Percentiles rank a stretch among this genome's conserved stretches.
phyloP scores from a whole-genome alignment of 2,329 filamentous ascomycete genomes.

The Akanthomyces muscarius region DNA sequence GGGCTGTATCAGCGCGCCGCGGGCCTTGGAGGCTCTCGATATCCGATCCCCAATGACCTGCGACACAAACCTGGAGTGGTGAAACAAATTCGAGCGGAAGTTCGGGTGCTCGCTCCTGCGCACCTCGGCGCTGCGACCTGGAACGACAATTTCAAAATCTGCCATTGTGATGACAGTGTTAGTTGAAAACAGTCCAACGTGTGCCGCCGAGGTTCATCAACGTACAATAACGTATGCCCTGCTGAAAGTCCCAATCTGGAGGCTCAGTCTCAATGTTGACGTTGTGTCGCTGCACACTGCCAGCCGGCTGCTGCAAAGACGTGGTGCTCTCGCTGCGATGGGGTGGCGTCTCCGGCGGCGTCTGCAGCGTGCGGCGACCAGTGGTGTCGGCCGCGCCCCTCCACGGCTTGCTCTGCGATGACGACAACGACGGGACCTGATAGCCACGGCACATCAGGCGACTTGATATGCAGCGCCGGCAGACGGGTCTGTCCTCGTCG shows the following conservation, averaged over 20 bases:
- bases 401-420: not conserved
- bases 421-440: not conserved
- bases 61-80: not conserved
- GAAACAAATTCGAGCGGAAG: not conserved
- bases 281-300: not conserved
- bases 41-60: conserved; percentile 4
- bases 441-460: not conserved
- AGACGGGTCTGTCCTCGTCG: conserved; percentile 7
- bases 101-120: not conserved
- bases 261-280: not conserved
- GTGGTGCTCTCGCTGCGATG: not conserved
- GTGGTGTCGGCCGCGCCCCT: not conserved
- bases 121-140: conserved; percentile 2
- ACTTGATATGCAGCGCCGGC: not conserved
- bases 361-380: not conserved
- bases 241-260: not conserved
- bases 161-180: not conserved
- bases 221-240: conserved; percentile 4
- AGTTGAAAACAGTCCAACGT: not conserved
- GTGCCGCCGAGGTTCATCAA: not conserved
- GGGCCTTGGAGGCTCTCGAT: not conserved
- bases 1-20: not conserved
- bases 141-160: conserved; percentile 6
- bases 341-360: conserved; percentile 3
- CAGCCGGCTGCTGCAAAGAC: not conserved